Percentiles rank a stretch among this genome's conserved stretches.
Evolutionary conservation across 306 rosid species (phyloP).

Genomic region (Psophocarpus tetragonolobus): DNA sequence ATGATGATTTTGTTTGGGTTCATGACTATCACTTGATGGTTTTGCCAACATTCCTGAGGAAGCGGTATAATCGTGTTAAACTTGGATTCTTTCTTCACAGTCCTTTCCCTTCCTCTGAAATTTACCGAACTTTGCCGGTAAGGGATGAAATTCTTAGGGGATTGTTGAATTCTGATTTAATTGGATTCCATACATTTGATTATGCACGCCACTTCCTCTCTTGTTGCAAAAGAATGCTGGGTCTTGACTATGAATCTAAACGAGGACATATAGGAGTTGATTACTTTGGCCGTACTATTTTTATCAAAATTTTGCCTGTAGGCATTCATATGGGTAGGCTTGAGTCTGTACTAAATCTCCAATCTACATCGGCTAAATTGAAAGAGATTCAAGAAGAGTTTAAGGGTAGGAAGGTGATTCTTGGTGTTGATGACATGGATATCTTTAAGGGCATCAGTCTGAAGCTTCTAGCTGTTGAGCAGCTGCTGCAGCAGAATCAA

Average conservation of each 20-base stretch:
- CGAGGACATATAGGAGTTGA: conserved; percentile 83
- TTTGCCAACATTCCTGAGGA: conserved; percentile 76
- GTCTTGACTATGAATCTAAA: conserved; percentile 78
- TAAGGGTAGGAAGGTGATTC: conserved; percentile 55
- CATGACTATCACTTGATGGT: conserved; percentile 86
- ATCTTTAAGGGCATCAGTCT: conserved; percentile 76
- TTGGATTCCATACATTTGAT: conserved; percentile 89
- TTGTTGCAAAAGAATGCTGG: conserved; percentile 88
- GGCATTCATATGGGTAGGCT: conserved; percentile 86
- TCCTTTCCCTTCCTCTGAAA: conserved; percentile 81
- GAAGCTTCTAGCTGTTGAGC: conserved; percentile 73
- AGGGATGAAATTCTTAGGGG: conserved; percentile 77
- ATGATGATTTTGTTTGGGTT: conserved; percentile 81
- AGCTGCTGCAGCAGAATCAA: conserved; percentile 64
- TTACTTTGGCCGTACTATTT: conserved; percentile 76
- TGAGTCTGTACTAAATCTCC: conserved; percentile 64
- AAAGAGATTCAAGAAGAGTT: conserved; percentile 69
- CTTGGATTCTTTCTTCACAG: conserved; percentile 89
- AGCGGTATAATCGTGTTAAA: conserved; percentile 60
- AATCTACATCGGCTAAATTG: conserved; percentile 58
- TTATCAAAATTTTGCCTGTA: conserved; percentile 76
- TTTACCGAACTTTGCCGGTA: conserved; percentile 74
- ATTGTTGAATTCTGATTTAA: conserved; percentile 70
- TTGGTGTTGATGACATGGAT: conserved; percentile 82
- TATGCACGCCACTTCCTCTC: conserved; percentile 88